These are phyloP conservation scores for Zarea fungicola DNA, from an alignment of 2,329 filamentous ascomycete species.

Conservation along the genomic window DNA sequence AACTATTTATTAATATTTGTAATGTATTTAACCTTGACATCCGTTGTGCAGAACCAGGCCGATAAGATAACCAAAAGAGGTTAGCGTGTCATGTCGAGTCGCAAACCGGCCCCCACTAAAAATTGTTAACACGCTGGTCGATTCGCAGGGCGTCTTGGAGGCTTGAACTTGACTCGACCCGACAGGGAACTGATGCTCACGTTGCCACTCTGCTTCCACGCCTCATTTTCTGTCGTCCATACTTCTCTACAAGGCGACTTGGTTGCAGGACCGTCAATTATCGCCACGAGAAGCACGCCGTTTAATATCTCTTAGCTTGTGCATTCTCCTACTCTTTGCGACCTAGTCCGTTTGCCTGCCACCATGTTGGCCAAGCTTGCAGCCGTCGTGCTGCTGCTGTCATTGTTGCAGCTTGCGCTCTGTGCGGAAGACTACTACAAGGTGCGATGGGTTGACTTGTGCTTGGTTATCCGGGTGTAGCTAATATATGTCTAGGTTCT, in stretches of 20 bases:
- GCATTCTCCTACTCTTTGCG: too few relatives aligned
- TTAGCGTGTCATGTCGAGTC: background rate
- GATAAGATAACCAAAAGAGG: too few relatives aligned
- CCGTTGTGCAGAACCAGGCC: too few relatives aligned
- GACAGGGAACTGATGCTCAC: too few relatives aligned
- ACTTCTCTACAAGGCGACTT: background rate
- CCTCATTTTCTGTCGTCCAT: background rate
- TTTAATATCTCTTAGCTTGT: too few relatives aligned
- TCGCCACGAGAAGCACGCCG: too few relatives aligned
- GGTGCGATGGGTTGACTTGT: slow-evolving; percentile 35
- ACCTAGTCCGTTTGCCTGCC: too few relatives aligned
- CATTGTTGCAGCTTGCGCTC: slow-evolving; percentile 48
- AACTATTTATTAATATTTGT: too few relatives aligned
- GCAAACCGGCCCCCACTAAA: slow-evolving; percentile 2
- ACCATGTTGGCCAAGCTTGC: slow-evolving; percentile 50
- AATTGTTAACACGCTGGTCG: slow-evolving; percentile 15
- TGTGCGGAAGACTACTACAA: slow-evolving; percentile 76
- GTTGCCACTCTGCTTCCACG: background rate
- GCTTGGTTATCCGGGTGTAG: background rate
- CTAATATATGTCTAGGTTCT: slow-evolving; percentile 54
- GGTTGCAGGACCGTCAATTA: background rate
- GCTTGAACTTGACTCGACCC: too few relatives aligned
- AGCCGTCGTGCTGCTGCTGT: slow-evolving; percentile 47
- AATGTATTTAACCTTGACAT: too few relatives aligned
- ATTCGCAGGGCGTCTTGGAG: slow-evolving; percentile 5